phyloP scores from a whole-genome alignment of 2,329 filamentous ascomycete genomes.

The Coniochaeta hoffmannii region DNA sequence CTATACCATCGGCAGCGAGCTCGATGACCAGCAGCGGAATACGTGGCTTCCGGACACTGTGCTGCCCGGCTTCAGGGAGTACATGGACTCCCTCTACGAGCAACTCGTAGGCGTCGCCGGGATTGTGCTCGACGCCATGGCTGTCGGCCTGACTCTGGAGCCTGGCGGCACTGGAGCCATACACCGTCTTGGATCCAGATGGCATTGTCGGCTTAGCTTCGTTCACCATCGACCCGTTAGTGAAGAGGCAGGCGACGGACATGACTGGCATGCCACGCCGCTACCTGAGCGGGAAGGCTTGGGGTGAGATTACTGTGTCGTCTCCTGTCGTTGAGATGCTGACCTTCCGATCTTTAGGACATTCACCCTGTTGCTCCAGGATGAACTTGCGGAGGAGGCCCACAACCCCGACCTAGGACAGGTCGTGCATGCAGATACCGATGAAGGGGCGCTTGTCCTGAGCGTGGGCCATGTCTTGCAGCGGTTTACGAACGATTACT shows the following conservation, averaged over 20 bases:
- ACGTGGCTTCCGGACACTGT: constrained; percentile 37
- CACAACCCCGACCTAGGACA: constrained; percentile 13
- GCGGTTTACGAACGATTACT: constrained; percentile 18
- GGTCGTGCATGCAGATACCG: background rate
- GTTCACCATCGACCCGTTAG: background rate
- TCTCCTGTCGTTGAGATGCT: background rate
- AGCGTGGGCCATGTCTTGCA: constrained; percentile 20
- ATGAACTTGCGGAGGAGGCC: constrained; percentile 30
- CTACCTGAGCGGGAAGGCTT: background rate
- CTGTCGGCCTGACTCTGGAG: constrained; percentile 37
- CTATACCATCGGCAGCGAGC: constrained; percentile 37
- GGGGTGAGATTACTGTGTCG: constrained; percentile 12
- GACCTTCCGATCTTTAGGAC: constrained; percentile 18
- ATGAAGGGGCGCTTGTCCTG: constrained; percentile 15
- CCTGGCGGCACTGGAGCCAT: constrained; percentile 27
- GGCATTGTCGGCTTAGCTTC: background rate
- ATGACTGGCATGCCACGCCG: background rate
- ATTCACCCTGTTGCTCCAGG: constrained; percentile 47
- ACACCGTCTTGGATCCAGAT: background rate
- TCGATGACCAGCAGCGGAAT: constrained; percentile 33
- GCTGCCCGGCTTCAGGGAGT: constrained; percentile 32
- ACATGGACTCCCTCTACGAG: constrained; percentile 25
- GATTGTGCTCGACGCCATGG: constrained; percentile 37
- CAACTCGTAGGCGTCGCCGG: constrained; percentile 9
- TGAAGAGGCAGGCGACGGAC: background rate